Base-by-base conservation (phyloP, 805 yeast species). In the Hanseniaspora vineae region DNA sequence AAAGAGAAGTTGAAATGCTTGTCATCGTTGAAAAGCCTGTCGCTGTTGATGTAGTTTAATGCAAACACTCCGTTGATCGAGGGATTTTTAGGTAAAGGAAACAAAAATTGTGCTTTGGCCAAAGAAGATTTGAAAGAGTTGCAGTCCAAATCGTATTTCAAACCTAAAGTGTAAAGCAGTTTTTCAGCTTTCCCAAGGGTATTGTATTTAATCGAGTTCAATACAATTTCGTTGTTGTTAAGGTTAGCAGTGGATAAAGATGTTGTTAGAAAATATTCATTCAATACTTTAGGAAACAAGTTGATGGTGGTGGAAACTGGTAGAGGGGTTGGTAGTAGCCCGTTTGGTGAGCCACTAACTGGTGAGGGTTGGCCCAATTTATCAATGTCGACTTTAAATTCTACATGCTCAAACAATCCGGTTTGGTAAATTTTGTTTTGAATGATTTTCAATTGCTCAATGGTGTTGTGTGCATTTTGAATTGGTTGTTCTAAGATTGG, bases 121-220 rank as follows among this genome's bases (percentile, higher is more conserved):
- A 78, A 58, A 72, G 69, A 52, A 58, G 70, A 76, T 70, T 77
- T 53, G 66, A 64, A 68, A 50, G 65, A 68, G 64, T 52, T 66
- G 58, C 65, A 73, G 46, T 66, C 61, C 45, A 70, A 70, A 44
- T 73, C 71, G 67, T 56, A 77, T 64, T 66, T 73, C 58, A 64
- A 60, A 58, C 72, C 75, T 52, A 71, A 62, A 46, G 74, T 73
- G 1, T 74, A 52, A 13, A 71, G 60, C 29, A 78, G 58, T 2
- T 67, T 61, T 56, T 78, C 83, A 0, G 82, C 83, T 37, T 76
- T 75, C 11, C 84, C 84, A 43, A 78, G 67, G 5, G 70, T 61
- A 57, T 80, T 80, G 51, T 66, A 51, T 72, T 67, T 2, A 63
- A 53, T 51, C 66, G 68, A 44, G 62, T 59, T 23, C 65, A 48